Percentiles rank a stretch among this genome's conserved stretches.
Conservation (phyloP, 106 monocot species). For the Dendrobium officinale region DNA sequence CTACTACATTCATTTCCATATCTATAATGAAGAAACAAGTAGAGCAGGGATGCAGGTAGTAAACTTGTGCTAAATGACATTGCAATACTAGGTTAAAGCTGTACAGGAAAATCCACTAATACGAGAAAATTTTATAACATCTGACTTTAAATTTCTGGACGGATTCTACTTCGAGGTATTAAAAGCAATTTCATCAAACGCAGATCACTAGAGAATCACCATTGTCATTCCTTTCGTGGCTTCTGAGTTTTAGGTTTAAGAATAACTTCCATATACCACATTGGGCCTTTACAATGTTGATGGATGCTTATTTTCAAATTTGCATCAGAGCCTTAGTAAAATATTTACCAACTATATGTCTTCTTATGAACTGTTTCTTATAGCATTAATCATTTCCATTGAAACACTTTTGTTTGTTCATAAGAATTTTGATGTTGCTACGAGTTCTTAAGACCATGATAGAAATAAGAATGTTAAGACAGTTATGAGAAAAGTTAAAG, state of each 20-base stretch:
- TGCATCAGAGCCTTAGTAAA: too few species aligned
- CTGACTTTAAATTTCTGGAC: background rate
- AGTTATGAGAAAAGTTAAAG: too few species aligned
- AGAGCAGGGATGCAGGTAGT: background rate
- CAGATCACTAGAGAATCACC: background rate
- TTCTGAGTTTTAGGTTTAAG: background rate
- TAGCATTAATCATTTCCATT: too few species aligned
- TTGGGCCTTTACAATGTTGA: too few species aligned
- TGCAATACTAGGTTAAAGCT: background rate
- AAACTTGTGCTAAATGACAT: background rate
- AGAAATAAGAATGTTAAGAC: too few species aligned
- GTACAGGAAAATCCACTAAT: background rate
- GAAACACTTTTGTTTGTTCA: too few species aligned
- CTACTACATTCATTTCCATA: background rate
- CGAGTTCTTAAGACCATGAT: too few species aligned
- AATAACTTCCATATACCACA: background rate
- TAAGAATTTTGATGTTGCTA: too few species aligned
- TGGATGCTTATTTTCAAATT: too few species aligned
- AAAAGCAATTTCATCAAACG: background rate
- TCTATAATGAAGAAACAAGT: constrained; percentile 3
- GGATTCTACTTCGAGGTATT: background rate
- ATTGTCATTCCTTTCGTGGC: background rate
- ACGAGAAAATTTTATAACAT: background rate
- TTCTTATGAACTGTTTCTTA: too few species aligned
- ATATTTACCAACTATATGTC: too few species aligned